Evolutionary conservation across 345 rosid genomes (phyloP).

Genomic region (Populus ilicifolia): DNA sequence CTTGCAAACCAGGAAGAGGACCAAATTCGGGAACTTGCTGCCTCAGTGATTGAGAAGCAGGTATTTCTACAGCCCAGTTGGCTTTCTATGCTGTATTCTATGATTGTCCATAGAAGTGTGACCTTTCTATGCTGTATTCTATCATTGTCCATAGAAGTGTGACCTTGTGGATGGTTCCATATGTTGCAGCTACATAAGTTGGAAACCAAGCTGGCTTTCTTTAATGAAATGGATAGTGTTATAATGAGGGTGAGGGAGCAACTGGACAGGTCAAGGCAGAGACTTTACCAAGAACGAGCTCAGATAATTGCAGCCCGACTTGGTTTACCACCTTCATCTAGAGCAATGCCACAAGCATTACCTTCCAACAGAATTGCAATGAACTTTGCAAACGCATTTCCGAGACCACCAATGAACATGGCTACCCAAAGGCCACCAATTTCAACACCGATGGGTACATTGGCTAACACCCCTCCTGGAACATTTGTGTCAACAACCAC

Average conservation of each 20-base stretch:
- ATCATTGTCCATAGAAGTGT: neutral
- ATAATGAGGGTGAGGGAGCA: conserved; percentile 74
- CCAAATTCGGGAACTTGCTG: conserved; percentile 66
- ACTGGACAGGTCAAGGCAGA: conserved; percentile 84
- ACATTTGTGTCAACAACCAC: conserved; percentile 45
- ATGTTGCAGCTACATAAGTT: conserved; percentile 71
- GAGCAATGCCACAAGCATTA: conserved; percentile 47
- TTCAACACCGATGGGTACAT: conserved; percentile 51
- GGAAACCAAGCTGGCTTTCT: conserved; percentile 78
- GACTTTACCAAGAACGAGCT: conserved; percentile 82
- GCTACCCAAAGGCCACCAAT: conserved; percentile 63
- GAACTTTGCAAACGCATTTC: conserved; percentile 52
- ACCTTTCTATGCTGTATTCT: neutral
- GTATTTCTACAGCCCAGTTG: conserved; percentile 26
- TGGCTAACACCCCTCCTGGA: conserved; percentile 40
- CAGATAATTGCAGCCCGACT: conserved; percentile 93
- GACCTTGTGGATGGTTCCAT: conserved; percentile 5
- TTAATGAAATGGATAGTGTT: conserved; percentile 70
- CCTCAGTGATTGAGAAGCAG: conserved; percentile 81
- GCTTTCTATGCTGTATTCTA: neutral
- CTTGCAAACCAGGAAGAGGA: conserved; percentile 86
- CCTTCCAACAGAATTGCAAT: conserved; percentile 70
- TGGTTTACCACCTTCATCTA: conserved; percentile 61
- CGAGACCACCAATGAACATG: conserved; percentile 66
- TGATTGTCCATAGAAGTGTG: neutral